Conservation (phyloP, 331 rosid species). For the Malus hybrid region DNA sequence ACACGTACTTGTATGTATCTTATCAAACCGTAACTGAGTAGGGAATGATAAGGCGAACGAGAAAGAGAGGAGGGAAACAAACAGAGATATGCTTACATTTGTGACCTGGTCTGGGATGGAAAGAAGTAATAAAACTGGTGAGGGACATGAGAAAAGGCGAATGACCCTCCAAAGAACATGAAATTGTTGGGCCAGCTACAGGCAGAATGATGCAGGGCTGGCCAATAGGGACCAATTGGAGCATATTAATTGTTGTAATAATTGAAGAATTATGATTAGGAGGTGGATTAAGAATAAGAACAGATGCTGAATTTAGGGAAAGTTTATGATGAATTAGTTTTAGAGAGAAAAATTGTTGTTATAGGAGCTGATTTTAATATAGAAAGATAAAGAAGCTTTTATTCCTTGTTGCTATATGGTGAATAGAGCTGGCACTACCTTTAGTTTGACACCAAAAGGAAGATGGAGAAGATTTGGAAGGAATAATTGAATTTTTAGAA, state of each 20-base stretch:
- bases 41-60: constrained; percentile 48
- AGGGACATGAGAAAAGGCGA: constrained; percentile 38
- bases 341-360: constrained; percentile 2
- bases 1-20: constrained; percentile 22
- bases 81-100: constrained; percentile 34
- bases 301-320: constrained; percentile 42
- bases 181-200: constrained; percentile 52
- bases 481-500: constrained; percentile 57
- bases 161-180: constrained; percentile 40
- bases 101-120: constrained; percentile 27
- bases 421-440: constrained; percentile 67
- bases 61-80: constrained; percentile 9
- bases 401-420: constrained; percentile 44
- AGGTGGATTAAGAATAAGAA: constrained; percentile 49
- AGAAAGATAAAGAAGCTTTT: constrained; percentile 42
- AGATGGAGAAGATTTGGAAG: constrained; percentile 21
- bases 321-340: not conserved
- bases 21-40: constrained; percentile 65
- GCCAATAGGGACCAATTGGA: constrained; percentile 59
- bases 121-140: constrained; percentile 21
- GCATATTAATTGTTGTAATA: constrained; percentile 40
- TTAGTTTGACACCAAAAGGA: constrained; percentile 34
- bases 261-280: constrained; percentile 56
- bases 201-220: constrained; percentile 64
- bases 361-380: constrained; percentile 4